Base-by-base conservation (phyloP, 1,284 basidiomycete species). In the Cutaneotrichosporon cyanovorans region DNA sequence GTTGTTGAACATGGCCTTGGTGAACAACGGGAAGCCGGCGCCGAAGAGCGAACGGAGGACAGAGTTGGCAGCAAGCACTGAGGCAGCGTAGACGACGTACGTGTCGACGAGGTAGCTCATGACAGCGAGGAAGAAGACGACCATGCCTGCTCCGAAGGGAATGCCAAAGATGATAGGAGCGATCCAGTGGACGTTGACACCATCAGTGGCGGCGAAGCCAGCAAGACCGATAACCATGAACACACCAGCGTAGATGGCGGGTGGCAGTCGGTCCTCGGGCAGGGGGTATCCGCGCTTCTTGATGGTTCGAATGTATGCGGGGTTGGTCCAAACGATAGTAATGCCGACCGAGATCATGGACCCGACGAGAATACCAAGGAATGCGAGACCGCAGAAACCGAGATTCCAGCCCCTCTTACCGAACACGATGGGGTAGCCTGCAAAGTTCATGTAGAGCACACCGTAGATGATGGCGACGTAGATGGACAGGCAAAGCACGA, bases 41-140 rank as follows among this genome's bases (percentile, higher is more conserved):
- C 81, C 84, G 52, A 82, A 78, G 2, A 77, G 69, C 3, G 79
- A 83, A 48, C 84, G 79, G 18, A 84, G 65, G 37, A 87, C 78
- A 18, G 84, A 79, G 35, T 82, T 84, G 45, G 83, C 79, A 2
- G 84, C 82, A 25, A 83, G 75, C 10, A 81, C 81, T 45, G 78
- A 80, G 0, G 82, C 81, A 19, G 56, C 49, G 61, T 70, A 62
- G 51, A 59, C 62, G 21, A 74, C 73, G 65, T 82, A 83, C 5
- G 76, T 71, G 56, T 81, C 80, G 75, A 82, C 80, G 49, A 82
- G 71, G 68, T 83, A 83, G 11, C 78, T 77, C 25, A 77, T 77
- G 18, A 79, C 65, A 28, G 76, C 75, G 50, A 80, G 77, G 65
- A 83, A 75, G 51, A 83, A 78, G 51, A 79, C 74, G n/a, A 46